Percentiles rank a stretch among this genome's conserved stretches.
phyloP scores from a whole-genome alignment of 345 rosid genomes.

The Geranium rotundifolium region DNA sequence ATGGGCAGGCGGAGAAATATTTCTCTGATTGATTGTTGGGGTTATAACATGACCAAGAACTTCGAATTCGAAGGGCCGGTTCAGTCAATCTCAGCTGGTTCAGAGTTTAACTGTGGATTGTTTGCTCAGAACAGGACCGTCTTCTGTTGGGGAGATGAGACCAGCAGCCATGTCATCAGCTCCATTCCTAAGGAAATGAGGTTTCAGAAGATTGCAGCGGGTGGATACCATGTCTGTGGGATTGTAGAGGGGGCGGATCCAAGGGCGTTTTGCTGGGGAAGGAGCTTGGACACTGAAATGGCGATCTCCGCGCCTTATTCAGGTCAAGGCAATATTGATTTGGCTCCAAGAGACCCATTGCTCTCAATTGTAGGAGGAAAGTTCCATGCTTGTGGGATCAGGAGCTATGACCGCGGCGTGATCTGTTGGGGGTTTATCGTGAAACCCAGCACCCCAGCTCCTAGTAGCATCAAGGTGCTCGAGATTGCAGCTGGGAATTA shows the following conservation, averaged over 20 bases:
- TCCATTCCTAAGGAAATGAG: slow-evolving; percentile 51
- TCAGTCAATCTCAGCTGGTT: slow-evolving; percentile 77
- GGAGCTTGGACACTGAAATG: slow-evolving; percentile 64
- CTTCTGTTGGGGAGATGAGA: slow-evolving; percentile 94
- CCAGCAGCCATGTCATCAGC: slow-evolving; percentile 71
- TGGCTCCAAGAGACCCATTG: slow-evolving; percentile 71
- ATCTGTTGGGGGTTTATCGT: slow-evolving; percentile 86
- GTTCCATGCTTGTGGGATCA: slow-evolving; percentile 96
- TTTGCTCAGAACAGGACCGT: slow-evolving; percentile 56
- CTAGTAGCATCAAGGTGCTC: slow-evolving; percentile 36
- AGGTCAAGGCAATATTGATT: slow-evolving; percentile 42
- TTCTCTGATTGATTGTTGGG: slow-evolving; percentile 89
- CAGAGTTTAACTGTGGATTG: slow-evolving; percentile 84
- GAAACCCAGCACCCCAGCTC: slow-evolving; percentile 57
- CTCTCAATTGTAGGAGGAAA: slow-evolving; percentile 69
- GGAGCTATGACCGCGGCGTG: slow-evolving; percentile 44
- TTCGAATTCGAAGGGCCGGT: slow-evolving; percentile 63
- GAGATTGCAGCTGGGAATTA: slow-evolving; percentile 86
- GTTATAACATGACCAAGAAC: slow-evolving; percentile 88
- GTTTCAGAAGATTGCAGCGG: slow-evolving; percentile 81
- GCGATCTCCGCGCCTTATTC: slow-evolving; percentile 50
- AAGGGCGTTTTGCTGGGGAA: slow-evolving; percentile 79
- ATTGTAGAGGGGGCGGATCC: slow-evolving; percentile 48
- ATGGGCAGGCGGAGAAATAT: slow-evolving; percentile 36
- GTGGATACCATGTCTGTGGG: slow-evolving; percentile 97